These are phyloP conservation scores for Cynanchum wilfordii DNA, from an alignment of 257 asterid genomes.

Conservation along the genomic window DNA sequence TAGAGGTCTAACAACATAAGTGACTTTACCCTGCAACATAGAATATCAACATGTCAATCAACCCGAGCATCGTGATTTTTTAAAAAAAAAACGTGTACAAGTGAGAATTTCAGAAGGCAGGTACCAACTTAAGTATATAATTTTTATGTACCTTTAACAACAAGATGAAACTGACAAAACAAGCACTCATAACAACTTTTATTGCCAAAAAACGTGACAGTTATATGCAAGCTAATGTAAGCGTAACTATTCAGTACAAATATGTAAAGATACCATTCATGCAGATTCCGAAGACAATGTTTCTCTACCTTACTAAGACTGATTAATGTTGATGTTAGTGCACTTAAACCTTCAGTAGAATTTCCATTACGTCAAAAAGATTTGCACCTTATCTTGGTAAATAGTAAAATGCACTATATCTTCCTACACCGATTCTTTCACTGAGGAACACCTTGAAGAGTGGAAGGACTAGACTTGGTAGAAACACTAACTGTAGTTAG, in stretches of 20 bases:
- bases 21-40: slow-evolving; percentile 60
- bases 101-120: not conserved
- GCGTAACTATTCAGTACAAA: not conserved
- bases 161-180: not conserved
- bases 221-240: not conserved
- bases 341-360: not conserved
- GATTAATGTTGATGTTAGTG: not conserved
- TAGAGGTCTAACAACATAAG: slow-evolving; percentile 82
- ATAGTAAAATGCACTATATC: not conserved
- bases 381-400: not conserved
- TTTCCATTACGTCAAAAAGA: not conserved
- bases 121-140: not conserved
- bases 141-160: not conserved
- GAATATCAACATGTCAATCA: slow-evolving; percentile 9
- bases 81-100: not conserved
- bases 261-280: not conserved
- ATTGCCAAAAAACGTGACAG: not conserved
- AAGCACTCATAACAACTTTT: not conserved
- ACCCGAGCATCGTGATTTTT: not conserved
- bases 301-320: not conserved
- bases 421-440: too few species aligned
- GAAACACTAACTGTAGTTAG: too few species aligned
- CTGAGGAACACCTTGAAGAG: too few species aligned
- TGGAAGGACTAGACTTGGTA: too few species aligned
- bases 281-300: not conserved